Percentiles rank a stretch among this genome's conserved stretches.
phyloP scores from a whole-genome alignment of 768 basidiomycete genomes.

The Tricholoma furcatifolium region DNA sequence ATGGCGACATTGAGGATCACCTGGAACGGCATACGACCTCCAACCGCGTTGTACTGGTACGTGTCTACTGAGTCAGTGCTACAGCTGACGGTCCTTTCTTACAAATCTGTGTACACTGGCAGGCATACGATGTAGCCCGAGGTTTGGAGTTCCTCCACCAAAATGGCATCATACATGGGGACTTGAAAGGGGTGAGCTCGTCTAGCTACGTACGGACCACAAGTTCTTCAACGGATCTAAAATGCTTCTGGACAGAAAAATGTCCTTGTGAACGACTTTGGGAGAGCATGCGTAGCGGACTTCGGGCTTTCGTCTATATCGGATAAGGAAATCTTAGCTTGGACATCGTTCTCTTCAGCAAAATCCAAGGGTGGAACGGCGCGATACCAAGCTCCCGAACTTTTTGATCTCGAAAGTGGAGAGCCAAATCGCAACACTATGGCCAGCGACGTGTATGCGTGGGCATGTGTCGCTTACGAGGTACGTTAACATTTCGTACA shows the following conservation, averaged over 20 bases:
- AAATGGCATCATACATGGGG: slow-evolving; percentile 35
- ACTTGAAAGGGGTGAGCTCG: too few species aligned
- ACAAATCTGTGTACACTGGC: too few species aligned
- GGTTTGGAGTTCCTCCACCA: slow-evolving; percentile 32
- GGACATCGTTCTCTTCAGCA: too few species aligned
- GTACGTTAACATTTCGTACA: too few species aligned
- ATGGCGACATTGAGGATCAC: too few species aligned
- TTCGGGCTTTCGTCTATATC: too few species aligned
- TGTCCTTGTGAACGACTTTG: slow-evolving; percentile 22
- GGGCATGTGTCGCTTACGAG: slow-evolving; percentile 18
- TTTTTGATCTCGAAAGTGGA: slow-evolving; percentile 10
- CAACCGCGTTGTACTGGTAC: background rate
- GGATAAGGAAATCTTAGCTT: too few species aligned
- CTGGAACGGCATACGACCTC: background rate
- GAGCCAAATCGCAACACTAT: background rate
- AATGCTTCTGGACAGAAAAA: slow-evolving; percentile 19
- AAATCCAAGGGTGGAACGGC: too few species aligned
- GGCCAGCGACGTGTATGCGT: slow-evolving; percentile 19
- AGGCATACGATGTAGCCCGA: slow-evolving; percentile 28
- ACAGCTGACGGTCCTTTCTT: background rate
- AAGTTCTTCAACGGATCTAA: too few species aligned
- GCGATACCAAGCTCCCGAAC: slow-evolving; percentile 22
- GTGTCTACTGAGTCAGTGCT: background rate
- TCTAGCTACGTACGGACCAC: too few species aligned
- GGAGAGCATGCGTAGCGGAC: too few species aligned